These are phyloP conservation scores for Fusarium abutilonis DNA, from an alignment of 2,329 filamentous ascomycete species.

Conservation along the genomic window DNA sequence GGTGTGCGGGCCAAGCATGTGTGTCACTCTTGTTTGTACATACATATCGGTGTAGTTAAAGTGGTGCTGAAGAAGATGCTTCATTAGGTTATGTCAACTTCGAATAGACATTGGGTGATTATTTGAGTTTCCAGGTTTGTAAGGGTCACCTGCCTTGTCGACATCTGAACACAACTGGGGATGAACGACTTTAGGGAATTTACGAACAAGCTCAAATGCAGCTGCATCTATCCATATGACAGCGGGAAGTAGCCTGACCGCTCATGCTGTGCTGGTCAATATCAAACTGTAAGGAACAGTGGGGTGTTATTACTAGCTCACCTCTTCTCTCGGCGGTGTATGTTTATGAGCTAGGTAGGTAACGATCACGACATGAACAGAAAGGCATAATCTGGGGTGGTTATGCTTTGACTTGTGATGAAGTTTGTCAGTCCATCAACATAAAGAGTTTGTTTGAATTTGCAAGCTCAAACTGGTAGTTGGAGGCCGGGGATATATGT, in stretches of 20 bases:
- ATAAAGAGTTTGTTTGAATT: too few species aligned
- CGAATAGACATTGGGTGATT: conserved; percentile 6
- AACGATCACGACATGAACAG: conserved; percentile 16
- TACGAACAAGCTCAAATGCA: conserved; percentile 2
- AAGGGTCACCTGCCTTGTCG: not conserved
- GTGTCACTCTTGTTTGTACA: conserved; percentile 36
- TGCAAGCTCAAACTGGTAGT: too few species aligned
- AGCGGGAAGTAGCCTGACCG: conserved; percentile 17
- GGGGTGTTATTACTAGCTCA: conserved; percentile 17
- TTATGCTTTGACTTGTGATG: conserved; percentile 4
- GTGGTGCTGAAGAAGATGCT: conserved; percentile 30
- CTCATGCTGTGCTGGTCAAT: conserved; percentile 16
- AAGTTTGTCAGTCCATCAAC: not conserved
- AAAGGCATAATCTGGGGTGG: not conserved
- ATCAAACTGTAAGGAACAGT: conserved; percentile 22
- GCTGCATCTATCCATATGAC: not conserved
- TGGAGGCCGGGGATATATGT: not conserved
- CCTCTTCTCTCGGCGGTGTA: conserved; percentile 4
- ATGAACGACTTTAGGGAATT: not conserved
- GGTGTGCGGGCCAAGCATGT: conserved; percentile 42
- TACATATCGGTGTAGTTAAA: conserved; percentile 36
- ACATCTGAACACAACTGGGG: not conserved
- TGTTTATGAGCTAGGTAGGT: conserved; percentile 7
- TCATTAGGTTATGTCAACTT: conserved; percentile 5
- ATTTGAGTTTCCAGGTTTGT: conserved; percentile 1